Evolutionary conservation across 106 monocot genomes (phyloP), one percentile per base, ranked within the genome.

Genomic region (Vanilla planifolia): DNA sequence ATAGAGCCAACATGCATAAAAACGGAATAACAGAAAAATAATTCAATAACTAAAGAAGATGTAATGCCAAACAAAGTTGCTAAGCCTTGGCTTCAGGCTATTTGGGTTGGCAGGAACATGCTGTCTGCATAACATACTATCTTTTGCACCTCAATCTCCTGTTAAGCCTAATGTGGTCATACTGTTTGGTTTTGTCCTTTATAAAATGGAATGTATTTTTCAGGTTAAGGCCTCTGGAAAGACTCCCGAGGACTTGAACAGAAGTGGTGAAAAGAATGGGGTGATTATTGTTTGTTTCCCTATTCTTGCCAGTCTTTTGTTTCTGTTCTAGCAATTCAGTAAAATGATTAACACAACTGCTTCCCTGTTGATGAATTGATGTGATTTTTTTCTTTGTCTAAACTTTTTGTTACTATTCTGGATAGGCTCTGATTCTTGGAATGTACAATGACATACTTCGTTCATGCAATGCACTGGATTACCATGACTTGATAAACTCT

Each of bases 381-480:
- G 26, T 36, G 27, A 23, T 17, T 16, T 22, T 33, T 45, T 71
- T 20, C 39, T 45, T 23, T 67, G 2, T 42, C n/a, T n/a, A n/a
- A n/a, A n/a, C n/a, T n/a, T n/a, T 51, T 25, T 2, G 40, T 71
- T 66, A 55, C 16, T 66, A 4, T 24, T 71, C 26, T 53, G 24
- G 48, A 41, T 65, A 94, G 94, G 94, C 89, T 65, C 33, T 44
- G 36, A 73, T 94, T 71, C 80, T 94, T 75, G 67, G 60, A 32
- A 58, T 78, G 33, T 94, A 94, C 51, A 71, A 72, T 62, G 56
- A 69, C 39, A 94, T 89, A 69, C 70, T 89, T n/a, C 80, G 42
- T 68, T 77, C 85, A 1, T 94, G 94, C 51, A 83, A 94, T 80
- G 89, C 94, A 40, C 58, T 94, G 69, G 94, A 94, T 62, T 94